Percentiles rank a stretch among this genome's conserved stretches.
These are phyloP conservation scores for Populus trichocarpa DNA, from an alignment of 441 rosid species.

Conservation along the genomic window DNA sequence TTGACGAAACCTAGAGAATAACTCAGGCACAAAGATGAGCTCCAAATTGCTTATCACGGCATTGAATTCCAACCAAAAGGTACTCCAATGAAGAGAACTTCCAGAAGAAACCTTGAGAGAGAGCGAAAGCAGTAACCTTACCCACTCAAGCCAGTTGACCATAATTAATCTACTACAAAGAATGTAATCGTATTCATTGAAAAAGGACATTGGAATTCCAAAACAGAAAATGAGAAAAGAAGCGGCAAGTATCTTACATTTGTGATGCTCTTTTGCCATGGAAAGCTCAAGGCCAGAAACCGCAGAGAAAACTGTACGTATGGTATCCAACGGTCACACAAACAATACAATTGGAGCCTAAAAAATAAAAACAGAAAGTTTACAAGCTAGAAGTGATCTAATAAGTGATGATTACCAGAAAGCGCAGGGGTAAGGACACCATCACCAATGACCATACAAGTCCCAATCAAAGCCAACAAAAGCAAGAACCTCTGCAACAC, in stretches of 20 bases:
- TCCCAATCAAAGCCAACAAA: conserved; percentile 47
- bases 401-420: conserved; percentile 30
- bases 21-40: not conserved
- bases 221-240: not conserved
- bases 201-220: not conserved
- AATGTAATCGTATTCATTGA: not conserved
- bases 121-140: not conserved
- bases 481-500: conserved; percentile 39
- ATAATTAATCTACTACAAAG: conserved; percentile 10
- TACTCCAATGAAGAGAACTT: not conserved
- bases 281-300: conserved; percentile 95
- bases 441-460: conserved; percentile 60
- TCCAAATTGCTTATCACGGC: not conserved
- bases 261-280: conserved; percentile 74
- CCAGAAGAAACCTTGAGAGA: not conserved
- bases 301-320: conserved; percentile 81
- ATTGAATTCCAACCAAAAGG: not conserved
- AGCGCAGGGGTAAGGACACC: conserved; percentile 54
- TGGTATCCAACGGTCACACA: conserved; percentile 16
- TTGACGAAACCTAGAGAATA: not conserved
- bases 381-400: not conserved
- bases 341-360: conserved; percentile 3
- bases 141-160: conserved; percentile 7
- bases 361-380: not conserved
- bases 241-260: conserved; percentile 47